Evolutionary conservation across 805 yeast genomes (phyloP).

Genomic region (Candida methanosorbosa): DNA sequence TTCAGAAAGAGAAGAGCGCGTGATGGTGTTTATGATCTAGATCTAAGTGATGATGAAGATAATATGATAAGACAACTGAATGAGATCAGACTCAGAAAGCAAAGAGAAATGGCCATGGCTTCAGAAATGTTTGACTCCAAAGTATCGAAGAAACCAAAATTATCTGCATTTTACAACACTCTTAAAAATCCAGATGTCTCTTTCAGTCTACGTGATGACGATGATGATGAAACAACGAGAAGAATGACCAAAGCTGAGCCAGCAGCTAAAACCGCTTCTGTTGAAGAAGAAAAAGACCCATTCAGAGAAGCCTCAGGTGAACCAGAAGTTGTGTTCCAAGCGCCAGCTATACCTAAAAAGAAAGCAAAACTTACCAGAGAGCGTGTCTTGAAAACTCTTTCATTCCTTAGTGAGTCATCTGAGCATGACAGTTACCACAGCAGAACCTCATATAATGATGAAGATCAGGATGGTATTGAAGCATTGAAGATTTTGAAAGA

Average conservation of each 20-base stretch:
- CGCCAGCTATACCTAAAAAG: constrained; percentile 10
- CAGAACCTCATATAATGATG: constrained; percentile 13
- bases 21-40: constrained; percentile 46
- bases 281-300: constrained; percentile 11
- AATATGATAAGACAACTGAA: constrained; percentile 35
- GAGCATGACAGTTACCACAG: constrained; percentile 14
- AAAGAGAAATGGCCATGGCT: neutral
- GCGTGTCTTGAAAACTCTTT: constrained; percentile 17
- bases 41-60: constrained; percentile 71
- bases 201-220: constrained; percentile 6
- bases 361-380: constrained; percentile 25
- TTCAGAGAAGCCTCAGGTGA: constrained; percentile 5
- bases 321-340: constrained; percentile 10
- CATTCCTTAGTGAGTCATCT: constrained; percentile 17
- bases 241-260: constrained; percentile 8
- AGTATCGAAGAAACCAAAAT: constrained; percentile 47
- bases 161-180: constrained; percentile 60
- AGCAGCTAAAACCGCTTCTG: constrained; percentile 16
- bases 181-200: constrained; percentile 17
- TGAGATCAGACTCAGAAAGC: constrained; percentile 12
- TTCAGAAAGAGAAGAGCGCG: constrained; percentile 50
- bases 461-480: constrained; percentile 26
- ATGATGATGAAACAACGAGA: constrained; percentile 17
- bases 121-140: neutral
- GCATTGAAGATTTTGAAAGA: constrained; percentile 24